Evolutionary conservation across 106 monocot genomes (phyloP), one percentile per base, ranked within the genome.

Genomic region (Chionographis japonica): DNA sequence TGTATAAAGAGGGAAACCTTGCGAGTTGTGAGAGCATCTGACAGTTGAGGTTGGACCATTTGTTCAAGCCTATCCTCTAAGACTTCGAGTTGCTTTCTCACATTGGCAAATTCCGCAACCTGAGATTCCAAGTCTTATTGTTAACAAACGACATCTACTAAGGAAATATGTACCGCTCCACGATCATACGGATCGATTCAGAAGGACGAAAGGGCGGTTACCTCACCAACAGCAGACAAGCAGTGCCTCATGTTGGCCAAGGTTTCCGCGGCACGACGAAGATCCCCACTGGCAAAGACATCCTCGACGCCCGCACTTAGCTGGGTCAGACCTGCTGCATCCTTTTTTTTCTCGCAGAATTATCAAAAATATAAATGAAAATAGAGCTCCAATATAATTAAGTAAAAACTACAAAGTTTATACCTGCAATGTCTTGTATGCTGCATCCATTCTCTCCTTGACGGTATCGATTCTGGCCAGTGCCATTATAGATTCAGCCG

Each of bases 91-190:
- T 92, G 92, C 83, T 90, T 93, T 72, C 97, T 89, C 56, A 98
- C 89, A 78, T 98, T 98, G 15, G 98, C 98, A 79, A 98, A 98
- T 77, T 98, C 98, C 20, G 98, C 98, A 76, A 98, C 98, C 98
- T 98, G 72, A 65, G 65, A 72, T 20, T 38, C 62, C 20, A 56
- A 14, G 43, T 42, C 11, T 27, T 50, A 8, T 13, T 38, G 3
- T 70, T 2, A 49, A 66, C 15, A 68, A 72, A 57, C 18, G 51
- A 65, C 27, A 58, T 20, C 14, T 19, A 80, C 18, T 14, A 40
- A 42, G 46, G 19, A 35, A 13, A 6, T 9, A 37, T 27, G 18
- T 56, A 58, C 8, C 27, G 4, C 13, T 58, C 19, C 40, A 58
- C 56, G 53, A 8, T 38, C 7, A 52, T 50, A 64, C 36, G 37